Base-by-base conservation (phyloP, 139 green algal species). In the Pedinophyceae sp. region DNA sequence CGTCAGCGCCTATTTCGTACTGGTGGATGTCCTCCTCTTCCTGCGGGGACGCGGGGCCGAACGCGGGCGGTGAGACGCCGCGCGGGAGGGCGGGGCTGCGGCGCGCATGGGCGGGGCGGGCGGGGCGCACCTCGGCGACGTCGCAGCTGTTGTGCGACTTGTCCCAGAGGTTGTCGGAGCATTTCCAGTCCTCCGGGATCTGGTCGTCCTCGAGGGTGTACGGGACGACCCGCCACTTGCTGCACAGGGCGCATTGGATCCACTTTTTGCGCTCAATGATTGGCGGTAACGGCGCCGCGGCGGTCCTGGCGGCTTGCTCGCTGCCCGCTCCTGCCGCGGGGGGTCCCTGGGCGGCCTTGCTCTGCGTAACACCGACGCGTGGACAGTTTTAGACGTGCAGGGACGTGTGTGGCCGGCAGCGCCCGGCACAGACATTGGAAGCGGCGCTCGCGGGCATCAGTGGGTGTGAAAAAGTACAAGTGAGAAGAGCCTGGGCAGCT, bases 211-310 rank as follows among this genome's bases (percentile, higher is more conserved):
- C 60, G 2, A 93, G 25, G 28, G 60, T 62, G 48, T 67, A 86
- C 0, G 83, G 83, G 25, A 87, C 73, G 73, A 84, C 82, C 26
- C 83, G 72, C 83, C 83, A 93, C 59, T 85, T 84, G 46, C 70
- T 67, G 58, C 83, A 93, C 19, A 53, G 61, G 47, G 48, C 65
- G 65, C 83, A 93, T 50, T 93, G 83, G 7, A 93, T 79, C 83
- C 83, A 93, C 62, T 93, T 93, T 47, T 90, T 75, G 53, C 79
- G 62, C 30, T 72, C 59, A 13, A 43, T 13, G 13, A 43, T 43
- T 43, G 34, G 34, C 10, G 34, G 10, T 13, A 43, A 13, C 34
- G 34, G 10, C 10, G 34, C 10, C 10, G 34, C 34, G 34, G 10
- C 34, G n/a, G n/a, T n/a, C n/a, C n/a, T n/a, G n/a, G n/a, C n/a